phyloP scores from a whole-genome alignment of 2,329 filamentous ascomycete species.

The Pseudonectria buxi region DNA sequence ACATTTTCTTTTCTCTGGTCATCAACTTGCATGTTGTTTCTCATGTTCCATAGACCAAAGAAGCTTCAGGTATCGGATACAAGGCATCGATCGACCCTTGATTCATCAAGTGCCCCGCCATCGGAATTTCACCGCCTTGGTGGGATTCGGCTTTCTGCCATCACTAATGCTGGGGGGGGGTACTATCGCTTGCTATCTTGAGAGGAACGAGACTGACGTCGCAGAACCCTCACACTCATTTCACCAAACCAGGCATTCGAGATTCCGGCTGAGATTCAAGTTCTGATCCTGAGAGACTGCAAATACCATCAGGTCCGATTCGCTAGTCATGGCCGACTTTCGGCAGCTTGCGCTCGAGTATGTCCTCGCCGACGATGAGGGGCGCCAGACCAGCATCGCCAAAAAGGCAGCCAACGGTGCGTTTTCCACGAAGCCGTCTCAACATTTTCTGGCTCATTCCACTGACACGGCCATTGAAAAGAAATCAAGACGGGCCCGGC shows the following conservation, averaged over 20 bases:
- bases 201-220: not conserved
- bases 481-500: constrained; percentile 39
- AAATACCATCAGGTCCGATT: not conserved
- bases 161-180: too few relatives aligned
- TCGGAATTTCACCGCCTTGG: constrained; percentile 1
- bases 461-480: constrained; percentile 22
- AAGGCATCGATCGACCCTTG: not conserved
- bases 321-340: constrained; percentile 40
- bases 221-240: not conserved
- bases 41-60: too few relatives aligned
- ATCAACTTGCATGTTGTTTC: too few relatives aligned
- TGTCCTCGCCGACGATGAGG: constrained; percentile 44
- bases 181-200: too few relatives aligned
- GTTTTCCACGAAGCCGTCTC: not conserved
- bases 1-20: too few relatives aligned
- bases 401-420: constrained; percentile 40
- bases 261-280: too few relatives aligned
- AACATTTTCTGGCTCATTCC: not conserved
- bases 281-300: too few relatives aligned
- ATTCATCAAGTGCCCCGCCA: not conserved
- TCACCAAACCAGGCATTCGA: not conserved
- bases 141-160: constrained; percentile 11
- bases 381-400: constrained; percentile 33
- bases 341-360: constrained; percentile 48
- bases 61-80: not conserved